phyloP scores from a whole-genome alignment of 164 flowering plant species.

The Aristolochia californica region DNA sequence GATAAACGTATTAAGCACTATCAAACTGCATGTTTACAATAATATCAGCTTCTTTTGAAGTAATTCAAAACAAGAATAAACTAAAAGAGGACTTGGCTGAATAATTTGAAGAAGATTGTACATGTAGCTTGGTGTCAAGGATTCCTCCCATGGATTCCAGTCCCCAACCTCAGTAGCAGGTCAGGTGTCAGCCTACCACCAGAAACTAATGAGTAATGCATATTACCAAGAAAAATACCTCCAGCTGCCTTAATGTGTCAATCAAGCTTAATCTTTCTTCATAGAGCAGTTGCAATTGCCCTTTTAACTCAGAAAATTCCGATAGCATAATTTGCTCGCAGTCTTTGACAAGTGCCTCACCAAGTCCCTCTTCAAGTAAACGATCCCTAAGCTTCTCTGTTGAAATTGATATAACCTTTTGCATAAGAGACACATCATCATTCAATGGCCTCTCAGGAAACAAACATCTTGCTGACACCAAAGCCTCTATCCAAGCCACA shows the following conservation, averaged over 20 bases:
- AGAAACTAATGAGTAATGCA: neutral
- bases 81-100: no score
- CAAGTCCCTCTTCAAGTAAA: conserved; percentile 52
- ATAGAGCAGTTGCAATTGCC: conserved; percentile 51
- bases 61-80: no score
- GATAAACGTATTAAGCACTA: neutral
- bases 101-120: no score
- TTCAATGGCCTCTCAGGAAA: conserved; percentile 32
- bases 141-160: no score
- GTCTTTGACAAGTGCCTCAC: conserved; percentile 53
- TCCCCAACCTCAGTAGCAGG: no score
- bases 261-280: conserved; percentile 58
- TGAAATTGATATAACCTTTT: conserved; percentile 45
- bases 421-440: conserved; percentile 32
- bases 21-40: no score
- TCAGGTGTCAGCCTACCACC: neutral
- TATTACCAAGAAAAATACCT: conserved; percentile 33
- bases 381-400: conserved; percentile 61
- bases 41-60: no score
- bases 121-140: no score
- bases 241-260: conserved; percentile 62
- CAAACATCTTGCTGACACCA: conserved; percentile 45
- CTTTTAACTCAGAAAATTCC: conserved; percentile 63
- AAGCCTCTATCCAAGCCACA: conserved; percentile 75
- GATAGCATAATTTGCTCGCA: conserved; percentile 83